Evolutionary conservation across 345 rosid genomes (phyloP).

Genomic region (thale cress (Arabidopsis thaliana)): DNA sequence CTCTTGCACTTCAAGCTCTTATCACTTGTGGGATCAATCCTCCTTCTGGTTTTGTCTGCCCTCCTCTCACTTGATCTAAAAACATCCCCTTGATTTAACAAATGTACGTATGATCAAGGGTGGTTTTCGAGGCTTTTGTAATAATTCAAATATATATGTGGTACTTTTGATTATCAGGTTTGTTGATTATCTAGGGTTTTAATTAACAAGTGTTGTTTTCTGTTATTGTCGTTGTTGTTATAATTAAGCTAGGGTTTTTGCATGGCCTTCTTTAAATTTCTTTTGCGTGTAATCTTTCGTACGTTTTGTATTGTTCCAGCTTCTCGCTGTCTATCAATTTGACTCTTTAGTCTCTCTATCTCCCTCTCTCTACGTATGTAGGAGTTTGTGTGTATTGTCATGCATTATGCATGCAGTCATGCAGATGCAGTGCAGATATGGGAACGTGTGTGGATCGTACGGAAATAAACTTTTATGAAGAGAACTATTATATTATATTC

Average conservation of each 20-base stretch:
- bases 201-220: constrained; percentile 17
- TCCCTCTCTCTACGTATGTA: not conserved
- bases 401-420: not conserved
- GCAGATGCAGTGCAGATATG: constrained; percentile 17
- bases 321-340: constrained; percentile 28
- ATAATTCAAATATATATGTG: constrained; percentile 28
- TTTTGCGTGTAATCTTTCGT: constrained; percentile 34
- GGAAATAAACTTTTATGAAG: not conserved
- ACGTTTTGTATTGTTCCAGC: constrained; percentile 16
- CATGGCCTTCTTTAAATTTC: constrained; percentile 16
- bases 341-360: not conserved
- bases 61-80: constrained; percentile 48
- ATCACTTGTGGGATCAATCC: constrained; percentile 75
- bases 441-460: constrained; percentile 18
- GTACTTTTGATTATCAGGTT: constrained; percentile 18
- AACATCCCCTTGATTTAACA: not conserved
- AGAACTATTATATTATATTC: not conserved
- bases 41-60: constrained; percentile 77
- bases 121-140: constrained; percentile 18
- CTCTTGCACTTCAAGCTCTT: constrained; percentile 79
- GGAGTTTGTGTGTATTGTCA: not conserved
- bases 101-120: constrained; percentile 20
- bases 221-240: constrained; percentile 20
- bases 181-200: constrained; percentile 25
- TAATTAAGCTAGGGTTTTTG: constrained; percentile 32